Percentiles rank a stretch among this genome's conserved stretches.
These are phyloP conservation scores for Ammopiptanthus mongolicus DNA, from an alignment of 306 rosid genomes.

Conservation along the genomic window DNA sequence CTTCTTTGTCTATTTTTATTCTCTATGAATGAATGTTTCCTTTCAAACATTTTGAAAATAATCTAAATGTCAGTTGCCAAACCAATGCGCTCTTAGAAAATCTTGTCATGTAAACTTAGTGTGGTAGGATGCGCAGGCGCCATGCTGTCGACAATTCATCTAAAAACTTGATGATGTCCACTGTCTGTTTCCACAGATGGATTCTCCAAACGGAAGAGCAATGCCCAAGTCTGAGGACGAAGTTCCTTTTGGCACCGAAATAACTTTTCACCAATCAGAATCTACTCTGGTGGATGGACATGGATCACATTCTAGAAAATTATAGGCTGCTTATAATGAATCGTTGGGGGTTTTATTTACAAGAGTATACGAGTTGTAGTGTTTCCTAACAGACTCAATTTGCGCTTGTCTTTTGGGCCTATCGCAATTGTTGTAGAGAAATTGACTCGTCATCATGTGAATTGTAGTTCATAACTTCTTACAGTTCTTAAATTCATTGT, in stretches of 20 bases:
- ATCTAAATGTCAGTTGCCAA: neutral
- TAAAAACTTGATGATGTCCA: slow-evolving; percentile 3
- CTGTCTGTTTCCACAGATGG: slow-evolving; percentile 44
- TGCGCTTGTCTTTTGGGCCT: slow-evolving; percentile 84
- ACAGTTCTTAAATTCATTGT: neutral
- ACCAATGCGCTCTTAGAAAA: neutral
- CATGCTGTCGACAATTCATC: neutral
- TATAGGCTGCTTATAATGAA: slow-evolving; percentile 6
- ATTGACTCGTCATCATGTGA: slow-evolving; percentile 50
- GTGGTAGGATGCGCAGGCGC: neutral
- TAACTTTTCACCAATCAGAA: slow-evolving; percentile 17
- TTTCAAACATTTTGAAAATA: neutral
- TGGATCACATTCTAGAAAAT: slow-evolving; percentile 35
- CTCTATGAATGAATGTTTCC: neutral
- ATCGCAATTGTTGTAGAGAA: slow-evolving; percentile 54
- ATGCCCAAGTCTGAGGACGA: slow-evolving; percentile 37
- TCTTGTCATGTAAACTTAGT: neutral
- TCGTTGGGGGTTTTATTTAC: slow-evolving; percentile 25
- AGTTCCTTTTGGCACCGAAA: slow-evolving; percentile 29
- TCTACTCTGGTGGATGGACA: slow-evolving; percentile 22
- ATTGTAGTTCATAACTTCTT: too few species aligned
- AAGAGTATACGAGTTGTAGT: slow-evolving; percentile 54
- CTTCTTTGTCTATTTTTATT: neutral
- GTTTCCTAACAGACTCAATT: slow-evolving; percentile 71
- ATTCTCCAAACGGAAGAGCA: slow-evolving; percentile 35